A percentile compares a stretch with the other conserved stretches of the same genome.
These are phyloP conservation scores for Platismatia glauca DNA, from an alignment of 495 filamentous ascomycete genomes.

Conservation along the genomic window DNA sequence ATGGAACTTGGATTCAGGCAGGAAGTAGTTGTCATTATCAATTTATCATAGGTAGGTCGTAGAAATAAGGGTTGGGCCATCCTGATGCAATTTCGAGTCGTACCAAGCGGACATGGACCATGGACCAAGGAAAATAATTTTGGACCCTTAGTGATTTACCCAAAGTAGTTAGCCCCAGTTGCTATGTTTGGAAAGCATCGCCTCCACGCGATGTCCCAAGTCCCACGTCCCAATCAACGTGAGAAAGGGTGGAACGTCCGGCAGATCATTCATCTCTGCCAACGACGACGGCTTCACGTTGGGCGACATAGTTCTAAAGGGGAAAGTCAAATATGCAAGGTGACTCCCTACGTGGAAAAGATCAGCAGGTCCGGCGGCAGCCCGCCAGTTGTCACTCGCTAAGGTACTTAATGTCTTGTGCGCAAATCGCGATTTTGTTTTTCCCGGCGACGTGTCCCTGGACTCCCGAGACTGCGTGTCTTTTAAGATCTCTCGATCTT, in stretches of 20 bases:
- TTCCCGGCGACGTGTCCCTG: too few relatives aligned
- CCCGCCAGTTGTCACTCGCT: background rate
- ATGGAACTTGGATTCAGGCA: background rate
- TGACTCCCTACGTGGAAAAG: background rate
- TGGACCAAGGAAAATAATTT: background rate
- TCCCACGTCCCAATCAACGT: background rate
- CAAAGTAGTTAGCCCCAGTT: background rate
- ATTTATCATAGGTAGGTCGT: background rate
- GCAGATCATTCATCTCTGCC: slow-evolving; percentile 2
- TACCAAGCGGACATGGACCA: background rate
- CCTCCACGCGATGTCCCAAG: background rate
- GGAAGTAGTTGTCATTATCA: background rate
- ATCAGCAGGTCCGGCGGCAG: background rate
- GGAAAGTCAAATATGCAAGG: background rate
- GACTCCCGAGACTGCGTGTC: too few relatives aligned
- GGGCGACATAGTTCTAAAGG: background rate
- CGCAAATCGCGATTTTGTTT: background rate
- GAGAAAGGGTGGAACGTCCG: background rate
- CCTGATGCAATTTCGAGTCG: slow-evolving; percentile 2
- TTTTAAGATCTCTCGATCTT: background rate
- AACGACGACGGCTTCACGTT: background rate
- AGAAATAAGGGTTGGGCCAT: slow-evolving; percentile 1
- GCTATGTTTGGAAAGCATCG: background rate
- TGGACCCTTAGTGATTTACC: background rate
- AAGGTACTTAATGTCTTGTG: background rate